A percentile compares a stretch with the other conserved stretches of the same genome.
phyloP scores from a whole-genome alignment of 192 early-diverging fungal species.

The Backusella macrospora region DNA sequence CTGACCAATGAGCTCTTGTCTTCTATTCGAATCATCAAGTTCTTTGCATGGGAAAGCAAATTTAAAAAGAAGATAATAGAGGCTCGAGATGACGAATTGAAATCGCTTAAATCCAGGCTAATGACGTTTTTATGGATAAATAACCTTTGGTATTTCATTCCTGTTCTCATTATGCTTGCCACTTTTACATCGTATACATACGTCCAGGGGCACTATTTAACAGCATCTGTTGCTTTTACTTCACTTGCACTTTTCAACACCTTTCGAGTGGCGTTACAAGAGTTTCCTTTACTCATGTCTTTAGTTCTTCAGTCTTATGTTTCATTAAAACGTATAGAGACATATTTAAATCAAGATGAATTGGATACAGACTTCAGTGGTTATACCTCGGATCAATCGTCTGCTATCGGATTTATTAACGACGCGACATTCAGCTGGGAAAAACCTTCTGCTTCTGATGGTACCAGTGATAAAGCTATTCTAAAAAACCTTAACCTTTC shows the following conservation, averaged over 20 bases:
- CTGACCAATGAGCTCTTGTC: conserved; percentile 82
- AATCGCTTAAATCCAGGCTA: conserved; percentile 50
- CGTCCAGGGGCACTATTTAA: conserved; percentile 58
- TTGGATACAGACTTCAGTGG: conserved; percentile 37
- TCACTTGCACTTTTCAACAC: conserved; percentile 71
- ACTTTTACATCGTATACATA: conserved; percentile 56
- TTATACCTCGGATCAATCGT: conserved; percentile 4
- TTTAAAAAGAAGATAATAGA: conserved; percentile 68
- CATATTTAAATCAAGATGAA: conserved; percentile 75
- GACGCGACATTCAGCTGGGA: conserved; percentile 68
- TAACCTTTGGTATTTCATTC: conserved; percentile 57
- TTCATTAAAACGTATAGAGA: conserved; percentile 67
- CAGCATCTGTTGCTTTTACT: conserved; percentile 69
- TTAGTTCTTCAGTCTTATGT: conserved; percentile 63
- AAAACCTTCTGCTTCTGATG: conserved; percentile 9
- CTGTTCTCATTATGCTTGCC: conserved; percentile 62
- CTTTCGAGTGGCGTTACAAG: conserved; percentile 63
- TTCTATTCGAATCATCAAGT: conserved; percentile 92
- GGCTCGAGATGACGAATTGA: conserved; percentile 66
- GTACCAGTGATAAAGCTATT: conserved; percentile 47
- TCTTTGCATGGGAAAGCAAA: conserved; percentile 82
- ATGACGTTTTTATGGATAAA: conserved; percentile 59
- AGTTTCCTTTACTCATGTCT: conserved; percentile 60
- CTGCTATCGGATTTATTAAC: conserved; percentile 61
- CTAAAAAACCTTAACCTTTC: conserved; percentile 63